Base-by-base conservation (phyloP, 1,284 basidiomycete species). In the Pholiota adiposa region DNA sequence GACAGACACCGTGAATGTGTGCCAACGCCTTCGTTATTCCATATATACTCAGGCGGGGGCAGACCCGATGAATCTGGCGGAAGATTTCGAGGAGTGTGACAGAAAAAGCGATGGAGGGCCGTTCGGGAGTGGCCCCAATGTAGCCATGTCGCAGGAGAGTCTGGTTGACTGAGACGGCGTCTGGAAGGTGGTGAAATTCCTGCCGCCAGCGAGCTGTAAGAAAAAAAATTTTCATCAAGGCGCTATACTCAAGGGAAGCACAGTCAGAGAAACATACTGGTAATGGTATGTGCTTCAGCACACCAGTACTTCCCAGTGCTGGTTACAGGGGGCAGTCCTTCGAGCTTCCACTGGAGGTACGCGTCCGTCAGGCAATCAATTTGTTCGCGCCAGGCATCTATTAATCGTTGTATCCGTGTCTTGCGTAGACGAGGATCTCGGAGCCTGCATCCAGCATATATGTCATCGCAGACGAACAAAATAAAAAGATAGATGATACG, bases 121-220 rank as follows among this genome's bases (percentile, higher is more conserved):
- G 11, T 3, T 56, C 55, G 19, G 55, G 55, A 4, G 55, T 48
- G 12, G 55, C 33, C 8, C 44, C 55, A 40, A 56, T 49, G 46
- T 36, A 50, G 1, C 55, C 55, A 14, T 50, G 12, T 11, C 33
- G 44, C 8, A 41, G 8, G 14, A 56, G 55, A 4, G 44, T 56
- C 29, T 54, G 14, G n/a, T 54, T 54, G 34, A 41, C 27, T 2
- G 14, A 33, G 4, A 34, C 4, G 2, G 49, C 29, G 18, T 51
- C 31, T 3, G 5, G 29, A 5, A 19, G 4, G 18, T 51, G 49
- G 5, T 18, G 33, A 36, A 51, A 34, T 36, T 18, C 6, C 14
- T 33, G 27, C 4, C 4, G 7, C n/a, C 25, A n/a, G 29, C 21
- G 27, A 31, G 14, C 25, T 50, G 29, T 16, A 2, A 8, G 6